A percentile compares a stretch with the other conserved stretches of the same genome.
phyloP scores from a whole-genome alignment of 768 basidiomycete genomes.

The Leccinum incarnatum region DNA sequence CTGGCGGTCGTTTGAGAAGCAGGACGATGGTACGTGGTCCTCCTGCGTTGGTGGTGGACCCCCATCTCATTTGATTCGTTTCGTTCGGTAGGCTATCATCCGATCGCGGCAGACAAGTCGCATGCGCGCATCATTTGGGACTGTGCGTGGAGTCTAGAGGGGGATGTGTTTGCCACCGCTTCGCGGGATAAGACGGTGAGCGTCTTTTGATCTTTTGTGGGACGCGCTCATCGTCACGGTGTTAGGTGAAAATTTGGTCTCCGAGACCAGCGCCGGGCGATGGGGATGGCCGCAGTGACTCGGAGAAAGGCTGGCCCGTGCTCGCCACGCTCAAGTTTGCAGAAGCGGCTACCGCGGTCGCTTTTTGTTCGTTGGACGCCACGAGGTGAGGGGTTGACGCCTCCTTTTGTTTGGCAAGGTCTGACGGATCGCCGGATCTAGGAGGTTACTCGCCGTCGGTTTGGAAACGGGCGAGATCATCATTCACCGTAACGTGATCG shows the following conservation, averaged over 20 bases:
- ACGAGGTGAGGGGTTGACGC: constrained; percentile 38
- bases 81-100: constrained; percentile 49
- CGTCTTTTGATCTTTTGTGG: background rate
- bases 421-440: constrained; percentile 17
- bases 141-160: constrained; percentile 79
- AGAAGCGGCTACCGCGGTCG: constrained; percentile 83
- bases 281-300: background rate
- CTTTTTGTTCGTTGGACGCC: constrained; percentile 45
- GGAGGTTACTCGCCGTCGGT: constrained; percentile 74
- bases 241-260: constrained; percentile 84
- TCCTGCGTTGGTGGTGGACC: background rate
- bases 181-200: constrained; percentile 92
- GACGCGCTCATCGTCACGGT: background rate
- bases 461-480: constrained; percentile 77
- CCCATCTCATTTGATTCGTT: background rate
- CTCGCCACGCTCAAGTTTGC: constrained; percentile 62
- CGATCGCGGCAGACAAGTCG: constrained; percentile 71
- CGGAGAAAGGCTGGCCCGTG: constrained; percentile 45
- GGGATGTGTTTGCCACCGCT: constrained; percentile 84
- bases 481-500: constrained; percentile 47
- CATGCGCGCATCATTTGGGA: constrained; percentile 97
- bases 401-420: background rate
- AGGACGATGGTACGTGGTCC: constrained; percentile 37
- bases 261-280: constrained; percentile 29
- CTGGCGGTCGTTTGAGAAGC: constrained; percentile 76